These are phyloP conservation scores for Raffaelea ambrosiae DNA, from an alignment of 2,329 filamentous ascomycete genomes.

Conservation along the genomic window DNA sequence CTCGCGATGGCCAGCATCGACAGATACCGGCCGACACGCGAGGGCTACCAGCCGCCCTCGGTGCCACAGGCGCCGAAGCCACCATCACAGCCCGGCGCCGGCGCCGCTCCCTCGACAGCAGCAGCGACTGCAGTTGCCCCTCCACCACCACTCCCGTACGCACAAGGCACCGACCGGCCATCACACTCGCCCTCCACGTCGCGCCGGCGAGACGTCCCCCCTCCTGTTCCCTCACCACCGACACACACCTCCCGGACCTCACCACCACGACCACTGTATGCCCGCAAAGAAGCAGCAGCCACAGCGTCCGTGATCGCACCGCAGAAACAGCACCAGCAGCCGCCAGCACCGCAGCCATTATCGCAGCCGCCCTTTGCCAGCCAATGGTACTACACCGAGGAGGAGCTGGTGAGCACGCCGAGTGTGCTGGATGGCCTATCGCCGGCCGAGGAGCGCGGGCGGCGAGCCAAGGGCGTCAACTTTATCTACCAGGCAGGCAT, in stretches of 20 bases:
- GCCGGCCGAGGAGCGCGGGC: constrained; percentile 66
- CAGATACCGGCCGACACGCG: constrained; percentile 47
- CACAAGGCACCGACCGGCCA: constrained; percentile 30
- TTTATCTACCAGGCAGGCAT: constrained; percentile 95
- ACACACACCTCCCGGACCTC: constrained; percentile 46
- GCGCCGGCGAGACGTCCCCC: constrained; percentile 47
- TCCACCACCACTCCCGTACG: too few species aligned
- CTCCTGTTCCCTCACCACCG: constrained; percentile 53
- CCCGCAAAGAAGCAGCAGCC: background rate
- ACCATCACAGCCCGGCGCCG: background rate
- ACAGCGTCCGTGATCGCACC: constrained; percentile 5
- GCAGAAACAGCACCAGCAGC: background rate
- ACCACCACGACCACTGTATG: constrained; percentile 34
- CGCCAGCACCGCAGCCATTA: background rate
- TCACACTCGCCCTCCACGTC: constrained; percentile 37
- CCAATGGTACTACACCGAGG: constrained; percentile 85
- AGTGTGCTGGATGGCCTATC: constrained; percentile 76
- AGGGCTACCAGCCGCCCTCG: constrained; percentile 47
- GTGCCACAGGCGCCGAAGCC: constrained; percentile 25
- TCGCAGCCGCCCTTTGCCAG: constrained; percentile 21
- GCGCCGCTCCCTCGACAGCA: background rate
- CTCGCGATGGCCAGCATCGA: constrained; percentile 49
- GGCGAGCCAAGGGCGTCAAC: constrained; percentile 85
- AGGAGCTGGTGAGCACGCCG: constrained; percentile 75
- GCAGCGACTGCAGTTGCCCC: background rate